phyloP scores from a whole-genome alignment of 495 filamentous ascomycete genomes.

The Penicillium lagena region DNA sequence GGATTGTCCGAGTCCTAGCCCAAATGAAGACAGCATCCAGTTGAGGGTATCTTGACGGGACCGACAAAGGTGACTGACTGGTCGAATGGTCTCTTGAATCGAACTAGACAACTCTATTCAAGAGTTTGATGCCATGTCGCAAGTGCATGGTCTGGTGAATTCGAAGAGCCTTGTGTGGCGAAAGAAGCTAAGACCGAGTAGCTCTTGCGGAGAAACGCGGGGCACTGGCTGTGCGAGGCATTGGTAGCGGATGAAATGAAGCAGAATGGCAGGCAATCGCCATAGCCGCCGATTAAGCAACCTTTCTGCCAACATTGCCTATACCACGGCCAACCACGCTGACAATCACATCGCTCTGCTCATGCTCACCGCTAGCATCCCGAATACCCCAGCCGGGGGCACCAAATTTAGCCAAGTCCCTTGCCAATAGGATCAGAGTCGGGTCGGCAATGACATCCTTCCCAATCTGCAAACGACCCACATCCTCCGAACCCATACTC shows the following conservation, averaged over 20 bases:
- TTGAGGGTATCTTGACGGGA: constrained; percentile 5
- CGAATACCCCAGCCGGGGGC: constrained; percentile 82
- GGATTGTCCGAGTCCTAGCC: neutral
- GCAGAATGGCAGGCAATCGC: too few species aligned
- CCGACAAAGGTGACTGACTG: neutral
- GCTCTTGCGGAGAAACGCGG: too few species aligned
- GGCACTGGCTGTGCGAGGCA: too few species aligned
- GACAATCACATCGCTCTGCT: constrained; percentile 66
- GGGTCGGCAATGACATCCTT: constrained; percentile 75
- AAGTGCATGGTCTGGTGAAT: too few species aligned
- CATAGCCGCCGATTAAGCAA: constrained; percentile 51
- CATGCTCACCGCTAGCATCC: constrained; percentile 60
- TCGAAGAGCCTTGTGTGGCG: too few species aligned
- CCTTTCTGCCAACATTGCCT: constrained; percentile 91
- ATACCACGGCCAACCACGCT: constrained; percentile 92
- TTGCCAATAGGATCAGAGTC: constrained; percentile 66
- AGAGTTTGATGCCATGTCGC: too few species aligned
- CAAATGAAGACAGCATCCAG: neutral
- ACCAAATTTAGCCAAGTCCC: constrained; percentile 81
- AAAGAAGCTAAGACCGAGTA: too few species aligned
- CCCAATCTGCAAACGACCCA: constrained; percentile 53
- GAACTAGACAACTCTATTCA: too few species aligned
- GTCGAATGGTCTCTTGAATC: neutral
- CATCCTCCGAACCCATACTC: constrained; percentile 86
- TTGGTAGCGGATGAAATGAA: too few species aligned